Evolutionary conservation across 805 yeast species (phyloP).

Genomic region (Myxozyma vanderwaltii): DNA sequence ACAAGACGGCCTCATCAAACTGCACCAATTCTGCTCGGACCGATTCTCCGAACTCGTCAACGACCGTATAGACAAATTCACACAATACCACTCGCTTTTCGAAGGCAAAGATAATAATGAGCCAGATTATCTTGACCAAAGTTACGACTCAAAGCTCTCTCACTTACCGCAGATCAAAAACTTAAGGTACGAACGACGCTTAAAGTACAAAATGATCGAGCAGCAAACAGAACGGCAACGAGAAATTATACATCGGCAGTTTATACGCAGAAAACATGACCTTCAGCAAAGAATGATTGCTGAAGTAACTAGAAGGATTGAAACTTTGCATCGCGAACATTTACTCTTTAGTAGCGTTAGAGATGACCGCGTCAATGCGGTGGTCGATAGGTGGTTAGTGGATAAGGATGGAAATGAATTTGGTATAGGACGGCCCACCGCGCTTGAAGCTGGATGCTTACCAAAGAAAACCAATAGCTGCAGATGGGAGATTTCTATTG

Average conservation of each 20-base stretch:
- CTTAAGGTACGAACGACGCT: not conserved
- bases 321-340: constrained; percentile 1
- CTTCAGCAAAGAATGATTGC: constrained; percentile 4
- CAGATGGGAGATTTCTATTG: not conserved
- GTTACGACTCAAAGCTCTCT: not conserved
- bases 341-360: not conserved
- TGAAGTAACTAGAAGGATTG: not conserved
- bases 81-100: not conserved
- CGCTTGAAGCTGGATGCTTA: not conserved
- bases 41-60: not conserved
- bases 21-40: not conserved
- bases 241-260: not conserved
- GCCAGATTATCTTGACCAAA: not conserved
- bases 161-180: not conserved
- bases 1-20: not conserved
- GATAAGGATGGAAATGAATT: not conserved
- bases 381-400: constrained; percentile 1
- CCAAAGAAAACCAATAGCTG: not conserved
- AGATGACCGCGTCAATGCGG: not conserved
- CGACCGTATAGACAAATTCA: not conserved
- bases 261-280: not conserved
- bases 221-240: constrained; percentile 1
- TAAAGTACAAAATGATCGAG: not conserved
- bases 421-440: not conserved
- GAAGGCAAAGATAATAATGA: not conserved